These are phyloP conservation scores for Paraglomus occultum DNA, from an alignment of 192 early-diverging fungal genomes.

Conservation along the genomic window DNA sequence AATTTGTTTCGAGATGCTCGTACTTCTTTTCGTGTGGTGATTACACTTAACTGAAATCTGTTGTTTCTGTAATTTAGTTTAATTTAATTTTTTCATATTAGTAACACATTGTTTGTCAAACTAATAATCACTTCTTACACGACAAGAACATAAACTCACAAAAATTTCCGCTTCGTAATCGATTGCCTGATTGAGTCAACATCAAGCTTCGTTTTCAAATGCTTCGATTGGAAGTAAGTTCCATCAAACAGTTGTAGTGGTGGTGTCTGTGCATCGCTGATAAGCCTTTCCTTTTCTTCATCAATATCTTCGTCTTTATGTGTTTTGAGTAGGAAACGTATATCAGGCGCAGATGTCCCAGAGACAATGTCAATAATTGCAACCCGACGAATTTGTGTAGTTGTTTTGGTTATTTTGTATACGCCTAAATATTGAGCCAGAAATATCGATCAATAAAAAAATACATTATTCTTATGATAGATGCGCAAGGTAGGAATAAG, in stretches of 20 bases:
- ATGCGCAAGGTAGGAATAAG: neutral
- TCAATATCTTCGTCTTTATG: neutral
- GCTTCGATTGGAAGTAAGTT: neutral
- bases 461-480: neutral
- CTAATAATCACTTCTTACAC: too few relatives aligned
- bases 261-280: conserved; percentile 1
- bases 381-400: neutral
- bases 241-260: neutral
- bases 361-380: conserved; percentile 21
- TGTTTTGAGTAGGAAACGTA: conserved; percentile 17
- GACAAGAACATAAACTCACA: neutral
- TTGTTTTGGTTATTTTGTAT: conserved; percentile 12
- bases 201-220: conserved; percentile 1
- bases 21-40: neutral
- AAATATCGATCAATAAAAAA: neutral
- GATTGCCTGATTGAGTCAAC: conserved; percentile 3
- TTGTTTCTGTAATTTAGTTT: neutral
- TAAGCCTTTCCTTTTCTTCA: neutral
- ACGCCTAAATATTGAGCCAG: neutral
- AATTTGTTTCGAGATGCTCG: too few relatives aligned
- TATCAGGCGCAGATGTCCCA: conserved; percentile 3
- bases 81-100: neutral
- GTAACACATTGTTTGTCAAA: too few relatives aligned
- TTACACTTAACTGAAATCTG: neutral
- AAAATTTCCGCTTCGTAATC: neutral